Base-by-base conservation (phyloP, 257 asterid genomes). In the Fraxinus pennsylvanica region DNA sequence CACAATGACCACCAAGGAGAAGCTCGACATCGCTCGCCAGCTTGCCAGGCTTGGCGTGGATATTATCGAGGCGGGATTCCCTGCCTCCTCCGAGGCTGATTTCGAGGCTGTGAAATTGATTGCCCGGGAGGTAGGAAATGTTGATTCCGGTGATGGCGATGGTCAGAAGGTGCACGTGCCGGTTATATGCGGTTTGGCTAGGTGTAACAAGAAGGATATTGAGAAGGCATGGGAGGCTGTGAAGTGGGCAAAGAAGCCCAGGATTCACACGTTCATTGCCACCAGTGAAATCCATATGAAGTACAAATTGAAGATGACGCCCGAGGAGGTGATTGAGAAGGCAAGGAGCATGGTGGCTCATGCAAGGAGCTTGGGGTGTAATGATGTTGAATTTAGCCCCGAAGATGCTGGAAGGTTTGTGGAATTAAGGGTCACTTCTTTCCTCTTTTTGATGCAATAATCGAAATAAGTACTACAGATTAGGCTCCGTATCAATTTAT, bases 171-270 rank as follows among this genome's bases (percentile, higher is more conserved):
- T 27, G 13, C 90, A 95, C n/a, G 87, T 88, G 19, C 98, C 99
- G 69, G 98, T 93, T 10, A 90, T 96, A 13, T 96, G 98, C 73
- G 99, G 99, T 1, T 68, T 96, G 78, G 90, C 99, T 4, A 90
- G 99, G 92, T 96, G 99, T 76, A 90, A 91, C 82, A 85, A 92
- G 95, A 81, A 86, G 84, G 98, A 96, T 76, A 93, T 96, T 50
- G 97, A 92, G 9, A 90, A 80, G 91, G 86, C 98, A 36, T 96
- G 99, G 99, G 99, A 93, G 86, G 97, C 99, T 0, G 99, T 93
- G 74, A 88, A 90, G 89, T 27, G 36, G 47, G 99, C 99, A 0
- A 89, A 86, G 89, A 88, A 82, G 85, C 99, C 98, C 1, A 89
- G 98, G 86, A 93, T 96, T 76, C 98, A 96, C 71, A 93, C 97